Base-by-base conservation (phyloP, 805 yeast species). In the Wickerhamiella parazyma region DNA sequence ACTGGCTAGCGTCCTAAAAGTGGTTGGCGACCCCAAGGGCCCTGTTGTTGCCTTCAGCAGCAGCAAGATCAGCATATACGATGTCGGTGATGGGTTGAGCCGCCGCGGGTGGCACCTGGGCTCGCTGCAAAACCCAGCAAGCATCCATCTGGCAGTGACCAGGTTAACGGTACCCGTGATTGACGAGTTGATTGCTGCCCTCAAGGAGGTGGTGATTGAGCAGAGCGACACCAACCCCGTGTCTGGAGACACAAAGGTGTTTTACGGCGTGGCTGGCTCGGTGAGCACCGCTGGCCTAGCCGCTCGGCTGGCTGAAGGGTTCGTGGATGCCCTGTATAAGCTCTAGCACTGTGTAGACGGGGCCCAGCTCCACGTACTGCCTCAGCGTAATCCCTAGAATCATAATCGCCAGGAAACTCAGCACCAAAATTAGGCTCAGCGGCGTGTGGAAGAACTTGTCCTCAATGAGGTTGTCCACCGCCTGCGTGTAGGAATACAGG, bases 201-300 rank as follows among this genome's bases (percentile, higher is more conserved):
- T 84, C 33, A 64, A 67, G 40, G 61, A 51, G 1, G 55, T 68
- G 3, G 72, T 77, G 1, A 55, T 57, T 9, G 72, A 68, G 26
- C 57, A 74, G 45, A 59, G 62, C 28, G 59, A 48, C 10, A 42
- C 55, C 8, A 7, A 6, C n/a, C 34, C 53, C 3, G 39, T 51
- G 26, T 49, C 57, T 10, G 67, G 67, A 8, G 72, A 75, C 17
- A 84, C 95, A 1, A 91, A 94, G 12, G 94, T 91, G 3, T 58
- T 89, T 36, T 89, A 89, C 56, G 98, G 98, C 51, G 93, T 89
- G 38, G 97, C 97, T 2, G 96, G 95, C 6, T 82, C 91, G 55
- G 75, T 91, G 18, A 67, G 73, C 45, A 85, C 95, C 0, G 72
- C 77, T 0, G 91, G 94, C 2, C 76, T 91, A 11, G 95, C 86